Base-by-base conservation (phyloP, 106 monocot species). In the Allium fistulosum region DNA sequence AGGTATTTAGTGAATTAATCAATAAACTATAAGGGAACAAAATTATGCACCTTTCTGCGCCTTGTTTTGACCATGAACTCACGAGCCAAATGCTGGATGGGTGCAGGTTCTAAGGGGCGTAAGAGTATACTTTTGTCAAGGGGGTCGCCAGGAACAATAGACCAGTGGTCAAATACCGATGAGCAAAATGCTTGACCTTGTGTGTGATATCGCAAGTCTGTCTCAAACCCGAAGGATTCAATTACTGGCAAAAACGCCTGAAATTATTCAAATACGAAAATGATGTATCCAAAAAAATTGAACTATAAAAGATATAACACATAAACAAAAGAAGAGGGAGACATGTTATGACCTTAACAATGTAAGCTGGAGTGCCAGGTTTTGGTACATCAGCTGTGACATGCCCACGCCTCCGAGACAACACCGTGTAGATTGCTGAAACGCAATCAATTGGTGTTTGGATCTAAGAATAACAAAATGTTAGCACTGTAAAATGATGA, bases 401-500 rank as follows among this genome's bases (percentile, higher is more conserved):
- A 80, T 97, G 97, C 6, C 97, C 97, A 50, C 97, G 87, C 17
- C 97, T 59, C 16, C 89, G 83, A 16, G 92, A 88, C 63, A 97
- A 72, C 13, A 97, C 97, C 57, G 88, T 88, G 69, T 97, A 97
- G 26, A 97, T 97, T 28, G 97, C 97, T 58, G 92, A 92, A 17
- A 97, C 92, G 68, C 97, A 97, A 79, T 97, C 97, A n/a, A 92
- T 92, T 63, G 97, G 97, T 46, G 97, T 97, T 77, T 92, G 97
- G 66, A 97, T 92, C 97, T 97, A 72, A 72, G 63, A 76, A 48
- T 9, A 26, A 56, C n/a, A 52, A 51, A 18, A 59, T 17, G 46
- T 14, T 22, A 17, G 3, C 37, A 37, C 37, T 37, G 37, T 37
- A 37, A 37, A 37, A 55, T 12, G 51, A 66, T n/a, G 9, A 50